Evolutionary conservation across 306 rosid genomes (phyloP).

Genomic region (Cucurbita maxima): DNA sequence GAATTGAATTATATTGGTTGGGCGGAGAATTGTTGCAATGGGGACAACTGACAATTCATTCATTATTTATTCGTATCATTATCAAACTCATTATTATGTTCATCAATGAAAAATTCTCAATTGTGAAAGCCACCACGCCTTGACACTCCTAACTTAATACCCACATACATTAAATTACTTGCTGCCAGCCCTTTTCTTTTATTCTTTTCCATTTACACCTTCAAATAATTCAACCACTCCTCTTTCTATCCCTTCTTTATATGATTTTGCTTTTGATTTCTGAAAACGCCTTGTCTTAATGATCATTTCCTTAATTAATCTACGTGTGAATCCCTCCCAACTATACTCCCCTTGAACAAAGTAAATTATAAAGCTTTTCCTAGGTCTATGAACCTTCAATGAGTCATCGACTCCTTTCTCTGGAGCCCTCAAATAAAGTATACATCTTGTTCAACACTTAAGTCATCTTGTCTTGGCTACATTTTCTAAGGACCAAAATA

Average conservation of each 20-base stretch:
- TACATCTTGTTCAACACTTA: no score
- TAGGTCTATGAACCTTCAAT: no score
- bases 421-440: no score
- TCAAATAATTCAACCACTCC: constrained; percentile 21
- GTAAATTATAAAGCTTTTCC: no score
- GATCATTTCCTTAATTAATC: no score
- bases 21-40: not conserved
- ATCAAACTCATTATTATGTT: not conserved
- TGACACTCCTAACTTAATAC: not conserved
- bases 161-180: not conserved
- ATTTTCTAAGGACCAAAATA: no score
- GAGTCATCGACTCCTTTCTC: no score
- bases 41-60: not conserved
- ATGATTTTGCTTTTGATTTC: no score
- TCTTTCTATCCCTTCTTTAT: not conserved
- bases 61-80: not conserved
- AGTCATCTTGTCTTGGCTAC: no score
- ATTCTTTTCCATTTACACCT: not conserved
- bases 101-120: not conserved
- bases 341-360: no score
- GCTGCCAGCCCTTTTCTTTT: not conserved
- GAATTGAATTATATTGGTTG: not conserved
- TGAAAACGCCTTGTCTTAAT: no score
- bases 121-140: constrained; percentile 15
- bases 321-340: no score